These are phyloP conservation scores for Botryotinia convoluta DNA, from an alignment of 2,329 filamentous ascomycete genomes.

Conservation along the genomic window DNA sequence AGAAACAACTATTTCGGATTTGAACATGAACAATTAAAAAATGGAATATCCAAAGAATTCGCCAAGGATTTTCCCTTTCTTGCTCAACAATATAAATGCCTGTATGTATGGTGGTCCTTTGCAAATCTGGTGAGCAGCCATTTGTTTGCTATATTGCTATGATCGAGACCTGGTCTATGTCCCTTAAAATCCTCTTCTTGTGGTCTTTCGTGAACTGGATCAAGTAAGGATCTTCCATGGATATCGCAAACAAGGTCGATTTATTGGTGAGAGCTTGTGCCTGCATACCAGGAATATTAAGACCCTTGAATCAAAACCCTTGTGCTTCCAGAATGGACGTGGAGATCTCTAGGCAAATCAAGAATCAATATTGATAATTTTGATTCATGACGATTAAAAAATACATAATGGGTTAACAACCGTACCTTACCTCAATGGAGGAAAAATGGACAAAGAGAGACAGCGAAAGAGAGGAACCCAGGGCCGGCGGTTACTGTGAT, in stretches of 20 bases:
- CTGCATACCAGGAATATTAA: not conserved
- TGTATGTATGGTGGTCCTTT: not conserved
- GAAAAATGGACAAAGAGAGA: constrained; percentile 1
- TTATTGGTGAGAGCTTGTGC: constrained; percentile 5
- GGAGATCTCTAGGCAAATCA: constrained; percentile 17
- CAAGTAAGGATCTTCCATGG: constrained; percentile 18
- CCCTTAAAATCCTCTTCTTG: not conserved
- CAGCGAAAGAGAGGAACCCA: not conserved
- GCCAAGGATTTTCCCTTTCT: not conserved
- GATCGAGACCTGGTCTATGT: constrained; percentile 8
- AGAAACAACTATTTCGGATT: not conserved
- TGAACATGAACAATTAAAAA: not conserved
- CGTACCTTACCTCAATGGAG: not conserved
- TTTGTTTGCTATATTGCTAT: constrained; percentile 8
- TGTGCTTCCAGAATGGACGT: constrained; percentile 13
- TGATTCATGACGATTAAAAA: constrained; percentile 6
- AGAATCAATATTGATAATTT: constrained; percentile 19
- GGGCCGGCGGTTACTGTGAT: constrained; percentile 5
- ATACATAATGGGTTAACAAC: constrained; percentile 12
- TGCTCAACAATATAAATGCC: not conserved
- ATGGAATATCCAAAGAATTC: not conserved
- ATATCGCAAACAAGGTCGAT: constrained; percentile 7
- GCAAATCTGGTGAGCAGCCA: constrained; percentile 4
- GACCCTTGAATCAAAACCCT: constrained; percentile 11
- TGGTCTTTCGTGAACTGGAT: not conserved